Conservation (phyloP, 495 filamentous ascomycete species). For the Aspergillus bridgeri region DNA sequence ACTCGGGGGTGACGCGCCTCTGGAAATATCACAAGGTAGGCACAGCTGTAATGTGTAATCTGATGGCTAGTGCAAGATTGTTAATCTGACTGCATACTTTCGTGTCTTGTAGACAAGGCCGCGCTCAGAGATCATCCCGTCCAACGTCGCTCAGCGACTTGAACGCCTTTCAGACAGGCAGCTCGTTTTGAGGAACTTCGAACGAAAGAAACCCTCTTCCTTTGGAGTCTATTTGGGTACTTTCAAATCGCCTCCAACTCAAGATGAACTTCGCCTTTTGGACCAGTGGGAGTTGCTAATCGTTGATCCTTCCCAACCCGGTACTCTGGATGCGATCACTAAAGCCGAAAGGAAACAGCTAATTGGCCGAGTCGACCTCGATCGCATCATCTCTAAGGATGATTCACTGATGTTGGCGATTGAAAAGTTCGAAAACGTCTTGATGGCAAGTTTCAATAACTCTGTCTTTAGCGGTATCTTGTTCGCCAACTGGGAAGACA, state of each 20-base stretch:
- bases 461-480: conserved; percentile 45
- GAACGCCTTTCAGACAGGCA: conserved; percentile 23
- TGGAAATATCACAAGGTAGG: conserved; percentile 36
- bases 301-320: conserved; percentile 42
- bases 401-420: conserved; percentile 24
- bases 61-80: background rate
- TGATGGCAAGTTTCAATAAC: conserved; percentile 29
- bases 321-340: conserved; percentile 35
- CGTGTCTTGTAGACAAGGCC: conserved; percentile 22
- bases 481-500: conserved; percentile 47
- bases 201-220: conserved; percentile 34
- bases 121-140: conserved; percentile 28
- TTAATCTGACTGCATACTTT: conserved; percentile 3
- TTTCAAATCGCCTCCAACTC: conserved; percentile 31
- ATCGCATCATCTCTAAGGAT: conserved; percentile 22
- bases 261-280: conserved; percentile 33
- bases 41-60: background rate
- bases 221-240: conserved; percentile 50
- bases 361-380: conserved; percentile 43
- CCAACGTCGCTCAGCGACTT: conserved; percentile 25
- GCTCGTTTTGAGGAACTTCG: conserved; percentile 20
- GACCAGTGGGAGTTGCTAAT: conserved; percentile 47
- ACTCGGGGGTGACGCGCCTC: conserved; percentile 18
- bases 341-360: conserved; percentile 24
- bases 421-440: conserved; percentile 30